Evolutionary conservation across 441 rosid species (phyloP), one percentile per base, ranked within the genome.

Genomic region (Melastoma candidum): DNA sequence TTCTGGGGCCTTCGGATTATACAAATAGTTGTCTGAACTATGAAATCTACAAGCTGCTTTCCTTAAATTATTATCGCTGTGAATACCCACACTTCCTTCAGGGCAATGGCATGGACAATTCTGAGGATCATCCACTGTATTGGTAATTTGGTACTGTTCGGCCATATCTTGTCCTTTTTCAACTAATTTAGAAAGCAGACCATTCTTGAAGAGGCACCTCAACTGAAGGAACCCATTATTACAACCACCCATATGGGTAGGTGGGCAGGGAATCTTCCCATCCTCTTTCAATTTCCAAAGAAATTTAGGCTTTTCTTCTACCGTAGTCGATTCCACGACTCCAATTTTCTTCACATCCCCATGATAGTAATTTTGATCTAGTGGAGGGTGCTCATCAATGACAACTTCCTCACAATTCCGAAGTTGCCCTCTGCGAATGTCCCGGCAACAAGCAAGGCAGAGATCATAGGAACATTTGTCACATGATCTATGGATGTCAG

Each of bases 201-300:
- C 48, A 56, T 69, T 57, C 36, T 59, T 56, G 54, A 69, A 65
- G 57, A 75, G 56, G 56, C 73, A 58, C 51, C 68, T 67, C 47
- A 75, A 61, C 48, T 54, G 68, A 58, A 75, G 75, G 29, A 61
- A 55, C 47, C 60, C 64, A 43, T 51, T 45, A 17, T 75, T 77
- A 48, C 80, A 75, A 47, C 80, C 80, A 48, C 83, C 83, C 48
- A 44, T 39, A 44, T 45, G 59, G 53, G 68, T 64, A 4, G 79
- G 80, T 51, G 81, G 83, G 58, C 80, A 75, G 44, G 65, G 69
- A 54, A 75, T 67, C 49, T 66, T 57, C 52, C 74, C 71, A 58
- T 75, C 69, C 47, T 54, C 63, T 48, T 51, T 51, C 7, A 65
- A 67, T 49, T 61, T 61, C 80, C 72, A 72, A 51, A 12, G 8